Evolutionary conservation across 208 protist species (phyloP).

Genomic region (Leishmania major): DNA sequence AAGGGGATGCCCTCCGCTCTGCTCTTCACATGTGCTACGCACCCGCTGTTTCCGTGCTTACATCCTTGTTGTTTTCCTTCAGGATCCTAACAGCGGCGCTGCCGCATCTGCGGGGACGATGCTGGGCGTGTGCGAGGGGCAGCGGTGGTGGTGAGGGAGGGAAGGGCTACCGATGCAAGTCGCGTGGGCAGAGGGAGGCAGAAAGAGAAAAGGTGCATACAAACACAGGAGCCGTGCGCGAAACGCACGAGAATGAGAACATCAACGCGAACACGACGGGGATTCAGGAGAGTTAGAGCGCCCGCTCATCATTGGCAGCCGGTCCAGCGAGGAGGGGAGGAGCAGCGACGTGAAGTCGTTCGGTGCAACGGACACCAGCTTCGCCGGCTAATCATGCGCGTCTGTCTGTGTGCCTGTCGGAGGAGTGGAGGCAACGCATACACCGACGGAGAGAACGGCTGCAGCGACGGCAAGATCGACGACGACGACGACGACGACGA

Average conservation of each 20-base stretch:
- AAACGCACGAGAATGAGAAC: conserved; percentile 6
- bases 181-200: neutral
- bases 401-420: neutral
- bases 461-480: neutral
- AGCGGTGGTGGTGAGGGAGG: neutral
- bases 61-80: neutral
- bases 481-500: no score
- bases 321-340: neutral
- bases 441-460: neutral
- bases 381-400: neutral
- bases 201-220: neutral
- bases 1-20: neutral
- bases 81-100: neutral
- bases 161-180: neutral
- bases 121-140: neutral
- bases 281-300: neutral
- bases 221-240: neutral
- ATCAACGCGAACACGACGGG: neutral
- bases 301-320: neutral
- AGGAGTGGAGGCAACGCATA: neutral
- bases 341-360: neutral
- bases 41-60: neutral
- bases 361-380: neutral
- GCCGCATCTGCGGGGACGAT: neutral
- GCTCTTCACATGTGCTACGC: neutral